Evolutionary conservation across 1,139 yeast species (phyloP).

Genomic region (Taphrina wiesneri): DNA sequence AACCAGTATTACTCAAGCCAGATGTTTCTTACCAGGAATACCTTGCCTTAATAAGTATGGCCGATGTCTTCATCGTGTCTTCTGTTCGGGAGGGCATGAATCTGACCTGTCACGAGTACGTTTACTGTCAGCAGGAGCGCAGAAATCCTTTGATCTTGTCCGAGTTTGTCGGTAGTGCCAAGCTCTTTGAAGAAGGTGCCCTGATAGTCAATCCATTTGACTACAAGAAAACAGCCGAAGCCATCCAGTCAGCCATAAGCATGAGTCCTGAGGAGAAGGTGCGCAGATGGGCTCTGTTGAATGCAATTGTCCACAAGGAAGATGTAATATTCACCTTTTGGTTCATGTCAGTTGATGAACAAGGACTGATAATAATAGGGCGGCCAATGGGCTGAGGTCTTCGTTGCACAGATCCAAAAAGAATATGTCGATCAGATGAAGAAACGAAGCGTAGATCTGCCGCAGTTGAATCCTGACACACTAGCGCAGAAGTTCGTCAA

Average conservation of each 20-base stretch:
- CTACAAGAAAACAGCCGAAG: constrained; percentile 61
- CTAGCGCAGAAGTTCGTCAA: constrained; percentile 41
- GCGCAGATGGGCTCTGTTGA: constrained; percentile 52
- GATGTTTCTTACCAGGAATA: constrained; percentile 89
- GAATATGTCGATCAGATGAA: constrained; percentile 64
- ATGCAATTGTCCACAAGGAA: constrained; percentile 21
- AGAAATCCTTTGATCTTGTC: constrained; percentile 83
- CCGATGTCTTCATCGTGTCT: constrained; percentile 82
- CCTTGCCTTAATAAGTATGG: constrained; percentile 79
- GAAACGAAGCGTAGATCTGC: constrained; percentile 47
- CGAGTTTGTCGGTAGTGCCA: constrained; percentile 93
- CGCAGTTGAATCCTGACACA: constrained; percentile 41
- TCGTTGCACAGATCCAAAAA: constrained; percentile 57
- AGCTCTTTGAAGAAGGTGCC: constrained; percentile 71
- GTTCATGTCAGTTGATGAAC: neutral
- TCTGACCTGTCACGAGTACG: constrained; percentile 90
- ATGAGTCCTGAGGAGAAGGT: constrained; percentile 62
- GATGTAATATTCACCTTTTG: neutral
- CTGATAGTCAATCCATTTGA: constrained; percentile 91
- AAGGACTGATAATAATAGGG: constrained; percentile 46
- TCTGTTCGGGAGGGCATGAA: constrained; percentile 97
- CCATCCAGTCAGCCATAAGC: constrained; percentile 62
- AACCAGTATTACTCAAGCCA: constrained; percentile 83
- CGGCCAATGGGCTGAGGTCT: constrained; percentile 66
- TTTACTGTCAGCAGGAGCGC: constrained; percentile 61